Percentiles rank a stretch among this genome's conserved stretches.
Evolutionary conservation across 208 protist species (phyloP).

Genomic region (Wallacemonas sp.): DNA sequence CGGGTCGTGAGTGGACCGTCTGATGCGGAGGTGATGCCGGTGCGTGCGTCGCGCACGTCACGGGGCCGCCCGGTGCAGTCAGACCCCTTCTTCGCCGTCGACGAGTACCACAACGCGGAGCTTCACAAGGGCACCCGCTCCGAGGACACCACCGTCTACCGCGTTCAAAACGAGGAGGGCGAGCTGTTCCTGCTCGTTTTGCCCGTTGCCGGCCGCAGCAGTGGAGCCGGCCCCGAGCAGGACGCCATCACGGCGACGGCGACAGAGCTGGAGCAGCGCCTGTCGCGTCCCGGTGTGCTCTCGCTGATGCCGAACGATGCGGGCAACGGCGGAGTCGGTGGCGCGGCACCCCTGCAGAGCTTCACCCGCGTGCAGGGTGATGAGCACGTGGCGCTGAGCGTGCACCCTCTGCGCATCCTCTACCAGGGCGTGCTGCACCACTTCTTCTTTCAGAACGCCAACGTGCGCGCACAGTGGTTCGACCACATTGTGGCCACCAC

Average conservation of each 20-base stretch:
- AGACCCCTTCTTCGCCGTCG: conserved; percentile 4
- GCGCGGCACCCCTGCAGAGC: neutral
- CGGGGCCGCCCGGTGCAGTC: neutral
- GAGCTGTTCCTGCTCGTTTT: conserved; percentile 35
- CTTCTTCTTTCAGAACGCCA: conserved; percentile 67
- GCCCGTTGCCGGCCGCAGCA: conserved; percentile 7
- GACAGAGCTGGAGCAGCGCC: conserved; percentile 15
- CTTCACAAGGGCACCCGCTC: conserved; percentile 10
- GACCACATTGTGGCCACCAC: conserved; percentile 38
- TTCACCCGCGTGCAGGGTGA: conserved; percentile 7
- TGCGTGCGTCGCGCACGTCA: conserved; percentile 28
- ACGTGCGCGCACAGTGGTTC: conserved; percentile 44
- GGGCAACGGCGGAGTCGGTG: neutral
- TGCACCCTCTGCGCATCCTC: conserved; percentile 56
- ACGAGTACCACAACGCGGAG: conserved; percentile 13
- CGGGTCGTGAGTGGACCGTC: conserved; percentile 36
- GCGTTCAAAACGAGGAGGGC: conserved; percentile 29
- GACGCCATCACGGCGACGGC: conserved; percentile 9
- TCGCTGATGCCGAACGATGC: conserved; percentile 14
- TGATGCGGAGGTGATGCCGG: conserved; percentile 36
- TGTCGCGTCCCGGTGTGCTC: conserved; percentile 25
- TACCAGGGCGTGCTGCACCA: conserved; percentile 51
- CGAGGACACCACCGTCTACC: conserved; percentile 34
- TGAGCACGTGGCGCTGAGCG: conserved; percentile 25
- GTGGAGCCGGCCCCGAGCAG: neutral